Evolutionary conservation across 495 filamentous ascomycete genomes (phyloP).

Genomic region (Aspergillus carlsbadensis): DNA sequence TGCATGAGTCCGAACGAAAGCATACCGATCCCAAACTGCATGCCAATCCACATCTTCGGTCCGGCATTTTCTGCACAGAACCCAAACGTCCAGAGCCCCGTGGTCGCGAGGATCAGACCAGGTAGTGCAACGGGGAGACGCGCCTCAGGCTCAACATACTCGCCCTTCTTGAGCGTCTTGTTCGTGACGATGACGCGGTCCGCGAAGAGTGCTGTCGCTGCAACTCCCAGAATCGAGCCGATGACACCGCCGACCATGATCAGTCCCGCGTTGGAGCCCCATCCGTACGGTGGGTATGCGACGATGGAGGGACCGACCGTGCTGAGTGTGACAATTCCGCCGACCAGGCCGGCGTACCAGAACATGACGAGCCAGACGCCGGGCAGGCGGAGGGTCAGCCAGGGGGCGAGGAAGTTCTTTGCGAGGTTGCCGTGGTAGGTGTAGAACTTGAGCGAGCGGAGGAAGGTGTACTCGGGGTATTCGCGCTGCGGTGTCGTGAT

Average conservation of each 20-base stretch:
- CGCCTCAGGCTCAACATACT: conserved; percentile 13
- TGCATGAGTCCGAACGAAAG: conserved; percentile 17
- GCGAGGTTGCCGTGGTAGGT: conserved; percentile 12
- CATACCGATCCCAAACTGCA: conserved; percentile 17
- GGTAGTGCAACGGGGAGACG: conserved; percentile 19
- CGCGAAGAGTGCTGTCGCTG: conserved; percentile 8
- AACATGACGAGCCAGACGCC: conserved; percentile 18
- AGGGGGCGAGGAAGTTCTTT: conserved; percentile 10
- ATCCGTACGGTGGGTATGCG: conserved; percentile 9
- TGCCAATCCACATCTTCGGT: conserved; percentile 15
- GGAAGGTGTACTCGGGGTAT: conserved; percentile 5
- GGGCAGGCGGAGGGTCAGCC: conserved; percentile 15
- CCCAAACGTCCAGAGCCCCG: conserved; percentile 18
- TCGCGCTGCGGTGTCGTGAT: neutral
- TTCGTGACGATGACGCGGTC: conserved; percentile 15
- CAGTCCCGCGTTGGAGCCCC: conserved; percentile 13
- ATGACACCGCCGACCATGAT: conserved; percentile 13
- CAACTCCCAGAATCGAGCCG: conserved; percentile 8
- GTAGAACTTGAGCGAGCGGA: conserved; percentile 8
- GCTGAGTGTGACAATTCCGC: conserved; percentile 11
- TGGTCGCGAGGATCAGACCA: conserved; percentile 17
- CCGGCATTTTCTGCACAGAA: conserved; percentile 13
- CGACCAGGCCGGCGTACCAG: conserved; percentile 16
- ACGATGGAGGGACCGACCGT: conserved; percentile 11
- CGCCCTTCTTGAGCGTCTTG: conserved; percentile 8